phyloP scores from a whole-genome alignment of 306 rosid genomes.

The Mucuna pruriens region DNA sequence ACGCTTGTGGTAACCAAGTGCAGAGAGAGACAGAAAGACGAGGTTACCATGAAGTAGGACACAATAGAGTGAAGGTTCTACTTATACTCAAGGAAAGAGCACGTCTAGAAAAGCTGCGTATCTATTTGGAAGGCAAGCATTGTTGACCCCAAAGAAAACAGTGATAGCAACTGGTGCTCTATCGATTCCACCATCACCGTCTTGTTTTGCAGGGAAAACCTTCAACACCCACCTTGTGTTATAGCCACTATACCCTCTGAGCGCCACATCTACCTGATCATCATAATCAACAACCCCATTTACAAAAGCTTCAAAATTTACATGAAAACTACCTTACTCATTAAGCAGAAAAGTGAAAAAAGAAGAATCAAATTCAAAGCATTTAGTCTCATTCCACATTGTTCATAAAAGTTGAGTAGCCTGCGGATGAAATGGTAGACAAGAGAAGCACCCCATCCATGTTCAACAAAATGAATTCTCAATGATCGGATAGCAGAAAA shows the following conservation, averaged over 20 bases:
- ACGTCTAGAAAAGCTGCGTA: conserved; percentile 69
- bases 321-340: neutral
- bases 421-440: conserved; percentile 68
- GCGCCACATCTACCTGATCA: conserved; percentile 66
- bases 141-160: conserved; percentile 86
- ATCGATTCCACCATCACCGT: conserved; percentile 18
- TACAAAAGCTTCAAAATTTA: conserved; percentile 1
- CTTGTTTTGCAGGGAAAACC: conserved; percentile 51
- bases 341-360: too few species aligned
- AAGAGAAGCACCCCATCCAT: conserved; percentile 85
- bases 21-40: neutral
- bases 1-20: neutral
- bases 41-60: conserved; percentile 64
- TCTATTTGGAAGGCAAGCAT: conserved; percentile 70
- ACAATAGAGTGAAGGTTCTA: conserved; percentile 59
- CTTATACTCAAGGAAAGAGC: conserved; percentile 67
- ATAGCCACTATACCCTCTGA: conserved; percentile 84
- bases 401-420: conserved; percentile 42
- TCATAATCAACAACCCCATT: conserved; percentile 13
- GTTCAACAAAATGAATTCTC: conserved; percentile 57
- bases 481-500: conserved; percentile 82
- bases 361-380: neutral
- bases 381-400: neutral
- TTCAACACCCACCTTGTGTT: conserved; percentile 76
- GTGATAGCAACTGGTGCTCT: conserved; percentile 56